These are phyloP conservation scores for Hanseniaspora vineae DNA, from an alignment of 805 yeast genomes.

Conservation along the genomic window DNA sequence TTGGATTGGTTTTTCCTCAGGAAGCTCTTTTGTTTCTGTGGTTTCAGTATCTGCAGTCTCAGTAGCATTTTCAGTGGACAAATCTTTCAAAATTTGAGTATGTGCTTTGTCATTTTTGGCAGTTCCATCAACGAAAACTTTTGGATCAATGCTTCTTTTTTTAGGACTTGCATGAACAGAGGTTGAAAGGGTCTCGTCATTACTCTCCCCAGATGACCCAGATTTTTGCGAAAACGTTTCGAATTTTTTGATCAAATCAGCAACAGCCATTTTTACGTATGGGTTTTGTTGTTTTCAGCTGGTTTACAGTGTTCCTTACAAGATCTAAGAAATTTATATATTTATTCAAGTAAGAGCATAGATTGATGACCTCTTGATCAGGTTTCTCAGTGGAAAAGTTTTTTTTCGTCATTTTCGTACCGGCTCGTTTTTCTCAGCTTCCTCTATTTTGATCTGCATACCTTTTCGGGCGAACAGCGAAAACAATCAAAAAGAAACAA, in stretches of 20 bases:
- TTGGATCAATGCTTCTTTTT: background rate
- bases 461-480: too few relatives aligned
- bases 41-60: too few relatives aligned
- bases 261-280: slow-evolving; percentile 22
- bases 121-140: background rate
- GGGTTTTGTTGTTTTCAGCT: background rate
- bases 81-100: background rate
- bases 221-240: slow-evolving; percentile 14
- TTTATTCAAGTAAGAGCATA: background rate
- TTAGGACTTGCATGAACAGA: background rate
- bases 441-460: too few relatives aligned
- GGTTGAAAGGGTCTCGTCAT: background rate
- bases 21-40: too few relatives aligned
- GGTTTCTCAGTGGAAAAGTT: background rate
- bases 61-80: too few relatives aligned
- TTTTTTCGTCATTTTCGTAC: too few relatives aligned
- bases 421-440: too few relatives aligned
- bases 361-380: background rate
- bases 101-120: background rate
- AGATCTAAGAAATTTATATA: too few relatives aligned
- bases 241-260: slow-evolving; percentile 25
- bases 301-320: too few relatives aligned
- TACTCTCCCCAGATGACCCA: slow-evolving; percentile 6
- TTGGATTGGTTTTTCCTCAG: too few relatives aligned
- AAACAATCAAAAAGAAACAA: too few relatives aligned